Percentiles rank a stretch among this genome's conserved stretches.
phyloP scores from a whole-genome alignment of 768 basidiomycete genomes.

The Hydnomerulius pinastri region DNA sequence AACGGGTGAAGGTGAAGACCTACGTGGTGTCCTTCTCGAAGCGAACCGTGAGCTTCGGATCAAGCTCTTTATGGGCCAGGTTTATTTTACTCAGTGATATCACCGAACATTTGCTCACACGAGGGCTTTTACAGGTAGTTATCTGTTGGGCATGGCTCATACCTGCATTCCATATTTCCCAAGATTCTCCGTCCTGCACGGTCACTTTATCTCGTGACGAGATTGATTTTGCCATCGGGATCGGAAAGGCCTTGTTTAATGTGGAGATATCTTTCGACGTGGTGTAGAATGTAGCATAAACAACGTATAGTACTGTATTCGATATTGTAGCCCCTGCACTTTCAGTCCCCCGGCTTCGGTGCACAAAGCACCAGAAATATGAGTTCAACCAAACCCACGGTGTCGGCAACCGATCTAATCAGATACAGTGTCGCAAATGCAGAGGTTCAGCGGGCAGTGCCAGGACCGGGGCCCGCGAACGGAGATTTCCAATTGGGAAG shows the following conservation, averaged over 20 bases:
- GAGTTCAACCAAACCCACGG: neutral
- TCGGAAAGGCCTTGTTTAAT: conserved; percentile 67
- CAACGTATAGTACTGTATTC: too few relatives aligned
- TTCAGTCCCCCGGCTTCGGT: too few relatives aligned
- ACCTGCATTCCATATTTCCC: conserved; percentile 77
- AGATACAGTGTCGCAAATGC: neutral
- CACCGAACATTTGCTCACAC: neutral
- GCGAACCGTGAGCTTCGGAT: conserved; percentile 67
- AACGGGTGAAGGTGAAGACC: conserved; percentile 14
- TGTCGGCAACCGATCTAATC: neutral
- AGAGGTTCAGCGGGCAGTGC: too few relatives aligned
- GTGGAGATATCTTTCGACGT: conserved; percentile 65
- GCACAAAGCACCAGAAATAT: too few relatives aligned
- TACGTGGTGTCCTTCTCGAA: conserved; percentile 58
- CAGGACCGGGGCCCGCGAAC: too few relatives aligned
- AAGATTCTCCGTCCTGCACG: conserved; percentile 38
- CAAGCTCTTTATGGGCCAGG: conserved; percentile 75
- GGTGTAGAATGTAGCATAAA: conserved; percentile 27
- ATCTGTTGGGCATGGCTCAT: conserved; percentile 90
- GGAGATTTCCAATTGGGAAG: too few relatives aligned
- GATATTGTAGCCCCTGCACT: too few relatives aligned
- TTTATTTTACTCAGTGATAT: conserved; percentile 26
- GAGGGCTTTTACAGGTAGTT: conserved; percentile 52
- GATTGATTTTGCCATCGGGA: conserved; percentile 76
- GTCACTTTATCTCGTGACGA: conserved; percentile 59